Evolutionary conservation across 148 eudicot genomes (phyloP).

Genomic region (Rhododendron williamsianum): DNA sequence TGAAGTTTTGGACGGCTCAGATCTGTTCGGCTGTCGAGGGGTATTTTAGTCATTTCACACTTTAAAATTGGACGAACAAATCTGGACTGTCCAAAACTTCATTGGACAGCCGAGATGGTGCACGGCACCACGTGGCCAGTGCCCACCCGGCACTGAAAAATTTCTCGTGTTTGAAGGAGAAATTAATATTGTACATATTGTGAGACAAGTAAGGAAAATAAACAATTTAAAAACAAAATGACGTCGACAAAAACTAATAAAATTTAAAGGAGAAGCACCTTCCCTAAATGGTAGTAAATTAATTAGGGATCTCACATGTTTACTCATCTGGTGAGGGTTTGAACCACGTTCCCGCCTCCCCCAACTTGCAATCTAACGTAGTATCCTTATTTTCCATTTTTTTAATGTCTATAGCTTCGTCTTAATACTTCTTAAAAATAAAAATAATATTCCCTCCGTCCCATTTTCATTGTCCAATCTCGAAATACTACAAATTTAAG

Average conservation of each 20-base stretch:
- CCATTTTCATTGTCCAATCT: too few relatives aligned
- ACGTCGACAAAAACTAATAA: neutral
- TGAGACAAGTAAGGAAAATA: neutral
- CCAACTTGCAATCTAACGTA: neutral
- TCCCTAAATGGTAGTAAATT: neutral
- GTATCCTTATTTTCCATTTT: neutral
- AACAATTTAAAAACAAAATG: neutral
- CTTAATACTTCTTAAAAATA: neutral
- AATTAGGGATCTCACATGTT: neutral
- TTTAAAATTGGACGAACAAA: too few relatives aligned
- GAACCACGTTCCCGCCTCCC: neutral
- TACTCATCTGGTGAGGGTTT: neutral
- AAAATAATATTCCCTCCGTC: too few relatives aligned
- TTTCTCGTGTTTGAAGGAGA: neutral
- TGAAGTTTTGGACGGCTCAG: too few relatives aligned
- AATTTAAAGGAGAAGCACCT: neutral
- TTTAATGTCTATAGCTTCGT: neutral
- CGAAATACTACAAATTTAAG: too few relatives aligned
- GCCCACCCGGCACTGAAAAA: too few relatives aligned
- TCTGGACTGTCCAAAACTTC: too few relatives aligned
- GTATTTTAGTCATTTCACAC: too few relatives aligned
- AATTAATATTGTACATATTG: neutral
- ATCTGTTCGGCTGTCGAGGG: too few relatives aligned
- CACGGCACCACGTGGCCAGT: too few relatives aligned
- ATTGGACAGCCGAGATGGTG: too few relatives aligned